phyloP scores from a whole-genome alignment of 106 monocot species.

The Narthecium ossifragum region DNA sequence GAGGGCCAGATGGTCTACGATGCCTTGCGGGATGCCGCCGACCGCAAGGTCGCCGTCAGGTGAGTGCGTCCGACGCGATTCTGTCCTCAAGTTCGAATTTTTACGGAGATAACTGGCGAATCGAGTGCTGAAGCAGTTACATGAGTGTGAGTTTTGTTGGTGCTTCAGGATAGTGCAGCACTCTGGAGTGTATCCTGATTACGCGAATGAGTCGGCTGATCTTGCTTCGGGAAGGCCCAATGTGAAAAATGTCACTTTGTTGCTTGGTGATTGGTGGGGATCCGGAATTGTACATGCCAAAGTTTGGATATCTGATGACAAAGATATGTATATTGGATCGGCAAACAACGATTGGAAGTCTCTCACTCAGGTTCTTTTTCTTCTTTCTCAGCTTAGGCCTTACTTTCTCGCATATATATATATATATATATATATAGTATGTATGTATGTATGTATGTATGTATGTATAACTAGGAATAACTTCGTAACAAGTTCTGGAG shows the following conservation, averaged over 20 bases:
- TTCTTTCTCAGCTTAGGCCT: no score
- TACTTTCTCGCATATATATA: not conserved
- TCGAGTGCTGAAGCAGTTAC: not conserved
- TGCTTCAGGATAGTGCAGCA: conserved; percentile 78
- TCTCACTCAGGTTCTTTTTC: conserved; percentile 93
- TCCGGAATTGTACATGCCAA: conserved; percentile 93
- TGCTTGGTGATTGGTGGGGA: conserved; percentile 80
- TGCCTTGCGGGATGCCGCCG: conserved; percentile 58
- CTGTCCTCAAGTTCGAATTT: not conserved
- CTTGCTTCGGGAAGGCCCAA: conserved; percentile 80
- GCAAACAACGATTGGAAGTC: conserved; percentile 99
- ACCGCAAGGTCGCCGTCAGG: conserved; percentile 73
- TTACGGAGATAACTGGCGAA: not conserved
- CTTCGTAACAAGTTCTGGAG: not conserved
- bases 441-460: no score
- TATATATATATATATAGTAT: not conserved
- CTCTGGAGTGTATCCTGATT: conserved; percentile 85
- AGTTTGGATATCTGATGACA: conserved; percentile 90
- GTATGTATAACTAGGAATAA: no score
- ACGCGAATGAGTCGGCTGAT: conserved; percentile 56
- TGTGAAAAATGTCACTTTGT: conserved; percentile 82
- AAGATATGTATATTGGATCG: conserved; percentile 83
- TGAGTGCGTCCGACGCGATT: not conserved
- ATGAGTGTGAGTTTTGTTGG: not conserved
- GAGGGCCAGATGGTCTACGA: conserved; percentile 49